These are phyloP conservation scores for Barnettozyma vustinii DNA, from an alignment of 805 yeast species.

Conservation along the genomic window DNA sequence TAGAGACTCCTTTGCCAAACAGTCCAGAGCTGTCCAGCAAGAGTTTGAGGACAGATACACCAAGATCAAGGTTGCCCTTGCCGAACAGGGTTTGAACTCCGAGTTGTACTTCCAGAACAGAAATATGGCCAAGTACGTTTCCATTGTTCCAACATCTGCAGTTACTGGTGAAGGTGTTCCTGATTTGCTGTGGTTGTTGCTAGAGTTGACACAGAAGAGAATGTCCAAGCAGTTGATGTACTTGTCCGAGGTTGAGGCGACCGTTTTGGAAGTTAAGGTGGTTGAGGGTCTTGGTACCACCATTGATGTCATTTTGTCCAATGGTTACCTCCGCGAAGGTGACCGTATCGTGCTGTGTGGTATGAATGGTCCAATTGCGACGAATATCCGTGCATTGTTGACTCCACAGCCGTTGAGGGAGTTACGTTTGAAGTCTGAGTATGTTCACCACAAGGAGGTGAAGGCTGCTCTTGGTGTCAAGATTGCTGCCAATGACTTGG, in stretches of 20 bases:
- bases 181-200: slow-evolving; percentile 89
- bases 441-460: slow-evolving; percentile 94
- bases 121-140: slow-evolving; percentile 88
- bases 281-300: slow-evolving; percentile 99
- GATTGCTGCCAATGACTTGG: slow-evolving; percentile 96
- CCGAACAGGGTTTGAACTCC: slow-evolving; percentile 98
- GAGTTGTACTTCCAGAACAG: slow-evolving; percentile 94
- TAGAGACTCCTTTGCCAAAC: slow-evolving; percentile 87
- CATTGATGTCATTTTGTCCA: slow-evolving; percentile 95
- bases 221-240: slow-evolving; percentile 99
- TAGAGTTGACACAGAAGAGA: slow-evolving; percentile 95
- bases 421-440: slow-evolving; percentile 93
- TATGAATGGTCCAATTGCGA: slow-evolving; percentile 96
- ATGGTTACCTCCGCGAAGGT: slow-evolving; percentile 92
- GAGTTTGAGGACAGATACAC: slow-evolving; percentile 88
- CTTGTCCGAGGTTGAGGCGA: slow-evolving; percentile 89
- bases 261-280: slow-evolving; percentile 94
- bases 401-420: slow-evolving; percentile 98
- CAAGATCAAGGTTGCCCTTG: slow-evolving; percentile 80
- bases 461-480: slow-evolving; percentile 99
- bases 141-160: slow-evolving; percentile 97
- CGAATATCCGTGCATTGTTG: slow-evolving; percentile 89
- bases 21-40: slow-evolving; percentile 77
- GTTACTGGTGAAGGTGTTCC: slow-evolving; percentile 99
- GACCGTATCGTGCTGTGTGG: slow-evolving; percentile 96